These are phyloP conservation scores for Dictyophora rubrovolvata DNA, from an alignment of 768 basidiomycete species.

Conservation along the genomic window DNA sequence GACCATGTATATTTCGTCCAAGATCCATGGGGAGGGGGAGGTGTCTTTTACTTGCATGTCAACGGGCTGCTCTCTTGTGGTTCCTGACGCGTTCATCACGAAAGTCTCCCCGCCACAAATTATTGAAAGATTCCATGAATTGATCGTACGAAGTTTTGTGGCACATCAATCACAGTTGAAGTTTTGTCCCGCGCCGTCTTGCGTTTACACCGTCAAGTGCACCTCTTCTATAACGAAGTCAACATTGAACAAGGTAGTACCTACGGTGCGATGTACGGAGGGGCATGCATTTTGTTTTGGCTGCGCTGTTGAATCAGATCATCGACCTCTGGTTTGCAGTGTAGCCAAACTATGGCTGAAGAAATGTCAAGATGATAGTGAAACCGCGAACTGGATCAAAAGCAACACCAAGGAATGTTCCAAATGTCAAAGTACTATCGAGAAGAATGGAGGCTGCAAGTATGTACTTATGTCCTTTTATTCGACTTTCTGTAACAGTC, in stretches of 20 bases:
- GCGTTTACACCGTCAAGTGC: conserved; percentile 91
- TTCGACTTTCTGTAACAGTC: conserved; percentile 4
- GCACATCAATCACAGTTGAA: conserved; percentile 71
- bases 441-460: conserved; percentile 99
- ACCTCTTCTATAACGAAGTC: conserved; percentile 66
- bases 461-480: conserved; percentile 34
- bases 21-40: conserved; percentile 78
- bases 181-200: conserved; percentile 93
- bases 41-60: conserved; percentile 70
- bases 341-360: conserved; percentile 91
- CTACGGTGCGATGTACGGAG: conserved; percentile 71
- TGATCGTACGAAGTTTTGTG: conserved; percentile 86
- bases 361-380: conserved; percentile 95
- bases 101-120: conserved; percentile 43
- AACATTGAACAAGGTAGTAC: conserved; percentile 69
- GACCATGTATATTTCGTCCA: conserved; percentile 66
- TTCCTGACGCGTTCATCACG: conserved; percentile 52
- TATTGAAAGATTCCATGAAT: conserved; percentile 70
- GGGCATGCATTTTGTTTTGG: conserved; percentile 90
- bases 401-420: conserved; percentile 98
- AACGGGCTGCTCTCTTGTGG: conserved; percentile 58
- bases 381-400: conserved; percentile 99
- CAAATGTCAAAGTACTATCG: conserved; percentile 94
- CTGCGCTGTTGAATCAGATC: conserved; percentile 79
- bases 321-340: conserved; percentile 82